Conservation (phyloP, 1,139 yeast genomes). For the Diutina ranongensis region DNA sequence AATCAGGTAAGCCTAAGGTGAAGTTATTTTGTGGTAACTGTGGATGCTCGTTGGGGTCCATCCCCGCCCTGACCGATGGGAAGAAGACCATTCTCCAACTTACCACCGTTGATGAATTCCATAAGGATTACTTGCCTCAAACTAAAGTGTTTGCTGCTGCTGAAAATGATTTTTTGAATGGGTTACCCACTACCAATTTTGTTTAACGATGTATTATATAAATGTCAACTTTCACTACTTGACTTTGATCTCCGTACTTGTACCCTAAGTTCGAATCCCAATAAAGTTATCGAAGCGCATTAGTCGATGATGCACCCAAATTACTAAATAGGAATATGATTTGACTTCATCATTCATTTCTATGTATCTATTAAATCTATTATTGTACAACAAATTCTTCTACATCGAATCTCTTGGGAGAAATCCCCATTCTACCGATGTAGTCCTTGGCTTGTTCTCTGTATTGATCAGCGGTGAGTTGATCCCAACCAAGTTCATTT, state of each 20-base stretch:
- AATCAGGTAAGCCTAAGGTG: background rate
- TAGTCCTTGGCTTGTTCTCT: constrained; percentile 39
- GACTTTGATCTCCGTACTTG: no score
- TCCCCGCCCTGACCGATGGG: background rate
- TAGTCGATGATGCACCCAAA: no score
- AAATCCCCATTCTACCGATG: constrained; percentile 50
- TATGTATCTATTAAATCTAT: background rate
- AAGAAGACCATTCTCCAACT: background rate
- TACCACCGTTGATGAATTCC: constrained; percentile 1
- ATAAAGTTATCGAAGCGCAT: no score
- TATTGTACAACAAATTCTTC: constrained; percentile 7
- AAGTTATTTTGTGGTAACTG: constrained; percentile 2
- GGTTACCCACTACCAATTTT: background rate
- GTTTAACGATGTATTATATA: background rate
- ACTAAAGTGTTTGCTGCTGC: background rate
- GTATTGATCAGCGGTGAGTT: constrained; percentile 46
- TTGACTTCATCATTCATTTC: background rate
- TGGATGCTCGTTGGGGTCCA: background rate
- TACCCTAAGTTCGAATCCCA: no score
- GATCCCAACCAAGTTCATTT: constrained; percentile 65
- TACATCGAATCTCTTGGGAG: constrained; percentile 27
- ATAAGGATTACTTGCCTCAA: background rate
- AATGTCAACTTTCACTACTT: no score
- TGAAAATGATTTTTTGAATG: background rate
- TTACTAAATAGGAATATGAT: background rate